Percentiles rank a stretch among this genome's conserved stretches.
These are phyloP conservation scores for Breviolum minutum DNA, from an alignment of 73 alveolate species.

Conservation along the genomic window DNA sequence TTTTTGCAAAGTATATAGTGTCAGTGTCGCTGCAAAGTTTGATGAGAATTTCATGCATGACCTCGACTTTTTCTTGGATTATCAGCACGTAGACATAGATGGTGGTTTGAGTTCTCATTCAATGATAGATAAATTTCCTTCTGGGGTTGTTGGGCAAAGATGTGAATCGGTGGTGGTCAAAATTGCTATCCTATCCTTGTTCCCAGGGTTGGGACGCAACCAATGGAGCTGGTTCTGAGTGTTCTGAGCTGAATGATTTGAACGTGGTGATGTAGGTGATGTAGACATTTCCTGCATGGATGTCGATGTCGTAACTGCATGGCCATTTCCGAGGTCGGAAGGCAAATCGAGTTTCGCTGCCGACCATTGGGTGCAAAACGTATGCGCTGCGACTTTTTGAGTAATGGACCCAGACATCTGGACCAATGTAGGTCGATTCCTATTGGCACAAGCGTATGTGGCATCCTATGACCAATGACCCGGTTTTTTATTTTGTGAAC, in stretches of 20 bases:
- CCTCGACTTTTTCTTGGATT: too few relatives aligned
- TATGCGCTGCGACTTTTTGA: constrained; percentile 51
- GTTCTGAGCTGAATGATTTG: neutral
- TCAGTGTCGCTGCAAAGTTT: too few relatives aligned
- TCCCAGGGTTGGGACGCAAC: neutral
- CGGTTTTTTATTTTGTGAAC: too few relatives aligned
- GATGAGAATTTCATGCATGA: too few relatives aligned
- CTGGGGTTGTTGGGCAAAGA: too few relatives aligned
- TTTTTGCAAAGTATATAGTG: too few relatives aligned
- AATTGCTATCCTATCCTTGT: neutral
- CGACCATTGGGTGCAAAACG: constrained; percentile 24
- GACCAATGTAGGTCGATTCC: too few relatives aligned
- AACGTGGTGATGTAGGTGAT: neutral
- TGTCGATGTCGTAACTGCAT: neutral
- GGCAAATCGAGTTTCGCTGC: constrained; percentile 60
- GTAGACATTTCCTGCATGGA: neutral
- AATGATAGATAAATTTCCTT: too few relatives aligned
- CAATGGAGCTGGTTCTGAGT: constrained; percentile 31
- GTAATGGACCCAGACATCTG: neutral
- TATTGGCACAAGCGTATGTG: too few relatives aligned
- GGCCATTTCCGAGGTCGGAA: neutral
- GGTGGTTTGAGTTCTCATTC: too few relatives aligned
- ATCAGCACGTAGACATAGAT: too few relatives aligned
- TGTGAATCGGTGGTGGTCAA: neutral
- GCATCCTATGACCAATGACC: too few relatives aligned